Evolutionary conservation across 1,284 basidiomycete species (phyloP), one percentile per base, ranked within the genome.

Genomic region (Ustilago bromivora): DNA sequence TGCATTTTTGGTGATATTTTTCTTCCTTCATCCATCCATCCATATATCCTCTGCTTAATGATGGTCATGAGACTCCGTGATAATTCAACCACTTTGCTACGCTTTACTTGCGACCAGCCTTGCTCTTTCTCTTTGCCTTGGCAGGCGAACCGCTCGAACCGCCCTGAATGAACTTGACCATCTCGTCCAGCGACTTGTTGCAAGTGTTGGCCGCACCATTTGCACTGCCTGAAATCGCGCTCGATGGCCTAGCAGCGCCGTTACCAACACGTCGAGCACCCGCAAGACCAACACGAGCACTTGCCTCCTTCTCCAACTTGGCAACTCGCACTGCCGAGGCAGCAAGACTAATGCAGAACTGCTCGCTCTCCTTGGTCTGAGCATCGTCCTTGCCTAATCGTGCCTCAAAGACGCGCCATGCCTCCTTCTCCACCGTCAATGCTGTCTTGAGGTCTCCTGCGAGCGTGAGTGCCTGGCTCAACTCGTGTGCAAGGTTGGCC

Each of bases 351-450:
- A 66, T 62, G 57, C 84, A 82, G 77, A 84, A 84, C n/a, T 71
- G 62, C 23, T 83, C 79, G 51, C 78, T 78, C 73, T 85, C 84
- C 66, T 83, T 78, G 28, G 84, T 85, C 54, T 82, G 81, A 10
- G 78, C 72, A 58, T 86, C 84, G 1, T 85, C 84, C 74, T 82
- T 82, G 57, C 84, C 84, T 34, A 85, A 72, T 19, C 81, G 65
- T 34, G 62, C 78, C 47, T 84, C 81, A 63, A 86, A 85, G 49
- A 86, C 76, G 15, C 82, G 71, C 63, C 76, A 74, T 3, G 82
- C 82, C 55, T 84, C 82, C 73, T 85, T 85, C 60, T 83, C 84
- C 13, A 81, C 70, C 19, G 61, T 53, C 46, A 86, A 75, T 17
- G 84, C 84, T 49, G 76, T 76, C 61, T 84, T 82, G 64, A 86